These are phyloP conservation scores for Melampsora larici-populina DNA, from an alignment of 1,284 basidiomycete genomes.

Conservation along the genomic window DNA sequence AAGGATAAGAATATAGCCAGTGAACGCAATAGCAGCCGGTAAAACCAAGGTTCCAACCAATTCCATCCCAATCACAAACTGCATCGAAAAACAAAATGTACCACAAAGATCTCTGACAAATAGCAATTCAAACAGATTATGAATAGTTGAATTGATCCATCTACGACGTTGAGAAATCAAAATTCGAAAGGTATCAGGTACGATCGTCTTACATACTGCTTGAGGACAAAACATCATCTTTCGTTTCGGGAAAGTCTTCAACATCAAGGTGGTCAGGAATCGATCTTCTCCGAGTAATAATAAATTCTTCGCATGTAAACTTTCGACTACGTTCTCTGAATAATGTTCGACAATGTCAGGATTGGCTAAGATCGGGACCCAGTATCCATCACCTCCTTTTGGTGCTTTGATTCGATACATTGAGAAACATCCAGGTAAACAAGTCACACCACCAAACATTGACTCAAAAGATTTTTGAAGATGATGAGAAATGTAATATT, in stretches of 20 bases:
- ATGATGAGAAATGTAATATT: constrained; percentile 99
- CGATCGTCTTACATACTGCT: constrained; percentile 58
- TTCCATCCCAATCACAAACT: constrained; percentile 55
- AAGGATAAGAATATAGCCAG: constrained; percentile 52
- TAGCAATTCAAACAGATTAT: constrained; percentile 57
- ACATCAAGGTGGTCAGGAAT: constrained; percentile 58
- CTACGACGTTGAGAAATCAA: constrained; percentile 57
- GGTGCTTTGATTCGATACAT: constrained; percentile 58
- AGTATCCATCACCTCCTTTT: constrained; percentile 57
- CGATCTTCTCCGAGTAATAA: constrained; percentile 58
- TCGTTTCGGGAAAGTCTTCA: constrained; percentile 58
- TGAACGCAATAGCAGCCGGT: constrained; percentile 57
- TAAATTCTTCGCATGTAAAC: constrained; percentile 58
- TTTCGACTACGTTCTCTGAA: constrained; percentile 58
- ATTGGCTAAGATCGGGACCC: constrained; percentile 57
- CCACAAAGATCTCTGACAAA: constrained; percentile 57
- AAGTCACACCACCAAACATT: constrained; percentile 57
- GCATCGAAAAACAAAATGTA: constrained; percentile 58
- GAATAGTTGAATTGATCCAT: constrained; percentile 59
- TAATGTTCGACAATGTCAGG: constrained; percentile 58
- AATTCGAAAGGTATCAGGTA: constrained; percentile 57
- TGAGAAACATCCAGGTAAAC: constrained; percentile 57
- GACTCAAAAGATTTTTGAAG: constrained; percentile 63
- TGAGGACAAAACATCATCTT: constrained; percentile 58
- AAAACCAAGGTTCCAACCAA: constrained; percentile 57